phyloP scores from a whole-genome alignment of 2,329 filamentous ascomycete genomes.

The Ascochyta clinopodiicola region DNA sequence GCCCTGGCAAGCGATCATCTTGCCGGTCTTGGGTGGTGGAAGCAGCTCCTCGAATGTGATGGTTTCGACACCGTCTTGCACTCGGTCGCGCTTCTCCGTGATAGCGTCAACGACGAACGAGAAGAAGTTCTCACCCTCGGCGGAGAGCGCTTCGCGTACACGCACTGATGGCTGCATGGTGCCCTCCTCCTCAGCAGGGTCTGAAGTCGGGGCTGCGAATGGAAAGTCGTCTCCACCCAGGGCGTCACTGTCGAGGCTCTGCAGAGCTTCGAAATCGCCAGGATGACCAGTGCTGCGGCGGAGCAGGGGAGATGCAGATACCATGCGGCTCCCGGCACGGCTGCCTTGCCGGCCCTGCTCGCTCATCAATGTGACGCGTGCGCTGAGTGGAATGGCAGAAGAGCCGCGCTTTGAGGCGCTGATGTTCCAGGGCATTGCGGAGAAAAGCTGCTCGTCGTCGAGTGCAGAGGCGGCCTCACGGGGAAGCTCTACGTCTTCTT shows the following conservation, averaged over 20 bases:
- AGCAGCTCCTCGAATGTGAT: constrained; percentile 75
- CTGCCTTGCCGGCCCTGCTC: constrained; percentile 45
- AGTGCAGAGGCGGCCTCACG: constrained; percentile 71
- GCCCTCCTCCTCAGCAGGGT: constrained; percentile 17
- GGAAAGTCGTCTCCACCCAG: constrained; percentile 28
- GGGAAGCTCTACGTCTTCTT: constrained; percentile 70
- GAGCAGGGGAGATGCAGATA: constrained; percentile 67
- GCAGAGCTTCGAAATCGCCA: constrained; percentile 35
- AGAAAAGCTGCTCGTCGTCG: constrained; percentile 70
- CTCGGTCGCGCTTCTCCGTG: constrained; percentile 35
- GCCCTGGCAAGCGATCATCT: constrained; percentile 67
- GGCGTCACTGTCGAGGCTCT: constrained; percentile 38
- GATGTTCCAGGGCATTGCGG: constrained; percentile 73
- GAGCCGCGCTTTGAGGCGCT: constrained; percentile 63
- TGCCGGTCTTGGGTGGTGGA: constrained; percentile 60
- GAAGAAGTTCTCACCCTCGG: constrained; percentile 68
- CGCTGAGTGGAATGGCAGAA: constrained; percentile 49
- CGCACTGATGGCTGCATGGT: constrained; percentile 43
- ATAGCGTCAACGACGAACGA: constrained; percentile 62
- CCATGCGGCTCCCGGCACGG: constrained; percentile 55
- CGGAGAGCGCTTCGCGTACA: constrained; percentile 61
- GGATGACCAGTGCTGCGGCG: constrained; percentile 52
- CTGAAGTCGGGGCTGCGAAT: constrained; percentile 27
- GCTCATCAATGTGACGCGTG: constrained; percentile 50
- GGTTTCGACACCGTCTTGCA: constrained; percentile 33